Percentiles rank a stretch among this genome's conserved stretches.
These are phyloP conservation scores for Purshia tridentata DNA, from an alignment of 306 rosid species.

Conservation along the genomic window DNA sequence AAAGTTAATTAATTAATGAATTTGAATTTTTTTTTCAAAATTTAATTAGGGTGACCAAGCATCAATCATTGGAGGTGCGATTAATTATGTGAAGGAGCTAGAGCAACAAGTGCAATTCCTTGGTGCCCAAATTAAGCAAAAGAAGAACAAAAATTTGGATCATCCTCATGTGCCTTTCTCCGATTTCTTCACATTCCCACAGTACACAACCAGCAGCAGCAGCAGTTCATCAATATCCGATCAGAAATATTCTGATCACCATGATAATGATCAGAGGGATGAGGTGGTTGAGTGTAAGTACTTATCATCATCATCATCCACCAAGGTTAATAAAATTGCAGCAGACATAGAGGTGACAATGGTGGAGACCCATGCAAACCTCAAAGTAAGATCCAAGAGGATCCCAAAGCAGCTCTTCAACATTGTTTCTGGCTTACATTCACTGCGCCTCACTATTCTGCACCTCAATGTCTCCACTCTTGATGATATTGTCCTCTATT, in stretches of 20 bases:
- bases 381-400: constrained; percentile 70
- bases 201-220: constrained; percentile 53
- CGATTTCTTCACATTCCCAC: constrained; percentile 86
- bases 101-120: constrained; percentile 77
- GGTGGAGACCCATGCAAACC: constrained; percentile 92
- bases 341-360: constrained; percentile 90
- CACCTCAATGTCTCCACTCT: constrained; percentile 76
- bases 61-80: constrained; percentile 88
- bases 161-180: constrained; percentile 52
- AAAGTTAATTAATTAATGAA: not conserved
- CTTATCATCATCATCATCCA: not conserved
- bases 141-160: constrained; percentile 7
- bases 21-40: not conserved
- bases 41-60: constrained; percentile 86
- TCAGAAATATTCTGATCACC: no score
- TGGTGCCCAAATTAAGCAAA: constrained; percentile 37
- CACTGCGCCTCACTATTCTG: constrained; percentile 69
- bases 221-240: not conserved
- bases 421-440: constrained; percentile 65
- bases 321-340: constrained; percentile 1
- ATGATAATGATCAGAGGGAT: constrained; percentile 8
- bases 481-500: constrained; percentile 59
- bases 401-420: constrained; percentile 72
- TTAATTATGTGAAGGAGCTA: constrained; percentile 85
- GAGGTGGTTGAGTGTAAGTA: not conserved